These are phyloP conservation scores for Penicillium sp. DNA, from an alignment of 2,329 filamentous ascomycete genomes.

Conservation along the genomic window DNA sequence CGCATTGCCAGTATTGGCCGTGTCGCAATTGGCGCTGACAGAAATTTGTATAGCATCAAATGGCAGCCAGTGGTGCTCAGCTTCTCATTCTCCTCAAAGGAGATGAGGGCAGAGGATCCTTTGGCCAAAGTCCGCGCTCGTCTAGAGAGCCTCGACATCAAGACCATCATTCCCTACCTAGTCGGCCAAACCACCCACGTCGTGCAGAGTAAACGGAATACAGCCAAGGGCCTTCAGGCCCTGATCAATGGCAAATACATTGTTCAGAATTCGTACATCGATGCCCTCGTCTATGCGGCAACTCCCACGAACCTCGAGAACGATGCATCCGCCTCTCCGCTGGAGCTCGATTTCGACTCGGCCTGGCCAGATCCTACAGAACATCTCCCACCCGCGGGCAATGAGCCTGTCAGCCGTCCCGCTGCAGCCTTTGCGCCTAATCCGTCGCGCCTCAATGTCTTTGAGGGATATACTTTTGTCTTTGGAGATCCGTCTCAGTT, in stretches of 20 bases:
- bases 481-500: conserved; percentile 79
- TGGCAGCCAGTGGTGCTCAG: conserved; percentile 83
- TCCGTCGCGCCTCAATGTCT: conserved; percentile 66
- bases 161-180: conserved; percentile 74
- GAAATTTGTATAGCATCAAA: conserved; percentile 57
- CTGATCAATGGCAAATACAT: conserved; percentile 79
- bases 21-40: conserved; percentile 6
- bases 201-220: conserved; percentile 86
- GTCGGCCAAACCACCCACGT: conserved; percentile 77
- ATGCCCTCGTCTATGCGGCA: conserved; percentile 67
- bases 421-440: conserved; percentile 74
- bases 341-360: conserved; percentile 78
- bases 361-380: conserved; percentile 76
- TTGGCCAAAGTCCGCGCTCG: conserved; percentile 63
- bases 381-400: conserved; percentile 72
- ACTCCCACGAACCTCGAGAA: conserved; percentile 54
- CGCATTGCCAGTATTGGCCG: background rate
- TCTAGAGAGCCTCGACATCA: conserved; percentile 86
- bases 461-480: conserved; percentile 84
- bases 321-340: conserved; percentile 53
- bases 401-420: conserved; percentile 71
- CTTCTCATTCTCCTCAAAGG: conserved; percentile 74
- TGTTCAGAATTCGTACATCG: conserved; percentile 72
- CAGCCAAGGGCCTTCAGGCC: conserved; percentile 81
- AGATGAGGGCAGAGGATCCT: conserved; percentile 65